Evolutionary conservation across 805 yeast species (phyloP).

Genomic region (Candida pseudoglaebosa): DNA sequence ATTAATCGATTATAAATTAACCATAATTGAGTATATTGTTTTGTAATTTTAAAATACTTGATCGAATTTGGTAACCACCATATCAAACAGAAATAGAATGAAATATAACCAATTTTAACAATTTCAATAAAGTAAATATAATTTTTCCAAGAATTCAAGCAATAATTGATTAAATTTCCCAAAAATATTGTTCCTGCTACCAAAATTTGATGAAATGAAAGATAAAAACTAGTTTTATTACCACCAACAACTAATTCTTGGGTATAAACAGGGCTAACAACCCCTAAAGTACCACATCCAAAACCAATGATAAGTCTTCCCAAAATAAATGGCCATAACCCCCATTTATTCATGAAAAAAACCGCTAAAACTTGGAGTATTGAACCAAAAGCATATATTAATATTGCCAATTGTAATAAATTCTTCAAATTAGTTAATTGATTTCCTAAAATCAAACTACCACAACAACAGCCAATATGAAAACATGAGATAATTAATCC

Average conservation of each 20-base stretch:
- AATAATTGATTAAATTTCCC: conserved; percentile 15
- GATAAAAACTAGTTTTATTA: conserved; percentile 12
- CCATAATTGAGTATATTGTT: background rate
- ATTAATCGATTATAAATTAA: conserved; percentile 1
- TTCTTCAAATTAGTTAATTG: conserved; percentile 12
- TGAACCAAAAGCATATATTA: conserved; percentile 17
- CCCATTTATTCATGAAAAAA: background rate
- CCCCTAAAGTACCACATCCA: conserved; percentile 21
- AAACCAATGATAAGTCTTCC: conserved; percentile 21
- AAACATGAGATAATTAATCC: conserved; percentile 21
- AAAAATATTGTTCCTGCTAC: conserved; percentile 21
- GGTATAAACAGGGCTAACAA: conserved; percentile 22
- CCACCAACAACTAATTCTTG: conserved; percentile 15
- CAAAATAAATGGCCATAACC: conserved; percentile 11
- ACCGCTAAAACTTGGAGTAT: conserved; percentile 11
- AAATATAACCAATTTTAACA: background rate
- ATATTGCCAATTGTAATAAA: conserved; percentile 10
- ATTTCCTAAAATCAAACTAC: conserved; percentile 14
- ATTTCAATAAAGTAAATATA: background rate
- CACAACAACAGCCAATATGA: conserved; percentile 21
- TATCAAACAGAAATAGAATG: background rate
- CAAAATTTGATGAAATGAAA: conserved; percentile 20
- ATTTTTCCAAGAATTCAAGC: background rate
- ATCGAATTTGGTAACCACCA: conserved; percentile 5
- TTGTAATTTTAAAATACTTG: conserved; percentile 1